Evolutionary conservation across 2,329 filamentous ascomycete species (phyloP).

Genomic region (Fusarium pininemorale): DNA sequence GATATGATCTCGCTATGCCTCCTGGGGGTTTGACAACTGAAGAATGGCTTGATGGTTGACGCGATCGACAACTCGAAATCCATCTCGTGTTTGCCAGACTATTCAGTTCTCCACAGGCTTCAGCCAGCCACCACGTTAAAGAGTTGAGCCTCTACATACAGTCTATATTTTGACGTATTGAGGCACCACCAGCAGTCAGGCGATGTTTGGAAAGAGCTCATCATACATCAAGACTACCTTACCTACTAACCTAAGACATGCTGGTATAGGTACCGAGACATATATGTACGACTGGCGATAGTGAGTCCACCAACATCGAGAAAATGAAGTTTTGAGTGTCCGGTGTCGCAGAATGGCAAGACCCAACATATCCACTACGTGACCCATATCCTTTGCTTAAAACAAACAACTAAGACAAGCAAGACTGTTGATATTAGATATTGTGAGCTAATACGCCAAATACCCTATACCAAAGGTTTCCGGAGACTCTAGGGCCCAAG

Average conservation of each 20-base stretch:
- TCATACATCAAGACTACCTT: background rate
- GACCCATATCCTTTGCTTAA: background rate
- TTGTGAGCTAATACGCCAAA: background rate
- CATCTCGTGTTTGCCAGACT: background rate
- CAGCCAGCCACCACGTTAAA: background rate
- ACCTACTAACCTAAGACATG: background rate
- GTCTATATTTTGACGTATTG: background rate
- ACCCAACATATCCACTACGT: background rate
- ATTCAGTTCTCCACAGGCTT: background rate
- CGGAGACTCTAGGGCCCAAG: constrained; percentile 4
- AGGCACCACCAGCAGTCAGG: background rate
- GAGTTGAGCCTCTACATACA: background rate
- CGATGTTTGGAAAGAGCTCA: background rate
- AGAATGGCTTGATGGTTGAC: background rate
- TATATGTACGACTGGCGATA: background rate
- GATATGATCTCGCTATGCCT: background rate
- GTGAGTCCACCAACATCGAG: background rate
- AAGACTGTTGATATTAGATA: background rate
- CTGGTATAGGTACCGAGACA: background rate
- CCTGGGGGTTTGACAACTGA: background rate
- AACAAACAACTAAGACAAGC: background rate
- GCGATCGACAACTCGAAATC: background rate
- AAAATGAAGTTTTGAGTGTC: background rate
- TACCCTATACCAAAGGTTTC: background rate
- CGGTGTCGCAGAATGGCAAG: background rate